These are phyloP conservation scores for Peronospora destructor DNA, from an alignment of 352 stramenopile genomes.

Conservation along the genomic window DNA sequence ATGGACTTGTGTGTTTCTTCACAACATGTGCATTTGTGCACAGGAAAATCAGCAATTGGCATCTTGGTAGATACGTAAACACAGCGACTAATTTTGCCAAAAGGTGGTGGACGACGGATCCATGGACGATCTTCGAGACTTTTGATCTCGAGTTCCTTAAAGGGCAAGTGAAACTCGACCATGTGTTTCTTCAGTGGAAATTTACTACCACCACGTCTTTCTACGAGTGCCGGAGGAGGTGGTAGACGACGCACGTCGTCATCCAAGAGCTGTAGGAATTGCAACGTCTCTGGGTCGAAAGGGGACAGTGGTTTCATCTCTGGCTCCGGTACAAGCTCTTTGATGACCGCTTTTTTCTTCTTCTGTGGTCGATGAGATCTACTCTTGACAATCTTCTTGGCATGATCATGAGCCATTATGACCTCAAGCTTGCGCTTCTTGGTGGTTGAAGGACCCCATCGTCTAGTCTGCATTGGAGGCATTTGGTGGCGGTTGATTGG, in stretches of 20 bases:
- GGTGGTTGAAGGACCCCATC: not conserved
- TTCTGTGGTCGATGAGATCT: slow-evolving; percentile 12
- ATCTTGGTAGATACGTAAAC: slow-evolving; percentile 64
- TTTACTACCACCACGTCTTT: slow-evolving; percentile 5
- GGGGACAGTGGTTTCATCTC: not conserved
- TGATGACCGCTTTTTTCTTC: slow-evolving; percentile 10
- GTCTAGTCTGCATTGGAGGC: slow-evolving; percentile 10
- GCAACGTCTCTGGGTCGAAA: slow-evolving; percentile 19
- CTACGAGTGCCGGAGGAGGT: slow-evolving; percentile 6
- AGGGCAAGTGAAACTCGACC: slow-evolving; percentile 34
- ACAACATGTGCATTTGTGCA: slow-evolving; percentile 75
- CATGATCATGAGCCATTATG: not conserved
- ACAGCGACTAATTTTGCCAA: slow-evolving; percentile 61
- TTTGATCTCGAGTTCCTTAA: slow-evolving; percentile 31
- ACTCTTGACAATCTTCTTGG: slow-evolving; percentile 13
- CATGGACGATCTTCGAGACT: slow-evolving; percentile 41
- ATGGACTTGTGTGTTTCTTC: slow-evolving; percentile 42
- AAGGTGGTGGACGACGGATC: slow-evolving; percentile 46
- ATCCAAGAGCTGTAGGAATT: slow-evolving; percentile 28
- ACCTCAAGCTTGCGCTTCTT: slow-evolving; percentile 30
- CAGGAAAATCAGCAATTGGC: slow-evolving; percentile 43
- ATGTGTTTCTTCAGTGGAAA: slow-evolving; percentile 7
- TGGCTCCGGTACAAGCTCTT: slow-evolving; percentile 1
- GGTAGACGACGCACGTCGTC: slow-evolving; percentile 19
- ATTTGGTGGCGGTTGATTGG: slow-evolving; percentile 24